Conservation (phyloP, 2,329 filamentous ascomycete species). For the Pseudocercospora ulei region DNA sequence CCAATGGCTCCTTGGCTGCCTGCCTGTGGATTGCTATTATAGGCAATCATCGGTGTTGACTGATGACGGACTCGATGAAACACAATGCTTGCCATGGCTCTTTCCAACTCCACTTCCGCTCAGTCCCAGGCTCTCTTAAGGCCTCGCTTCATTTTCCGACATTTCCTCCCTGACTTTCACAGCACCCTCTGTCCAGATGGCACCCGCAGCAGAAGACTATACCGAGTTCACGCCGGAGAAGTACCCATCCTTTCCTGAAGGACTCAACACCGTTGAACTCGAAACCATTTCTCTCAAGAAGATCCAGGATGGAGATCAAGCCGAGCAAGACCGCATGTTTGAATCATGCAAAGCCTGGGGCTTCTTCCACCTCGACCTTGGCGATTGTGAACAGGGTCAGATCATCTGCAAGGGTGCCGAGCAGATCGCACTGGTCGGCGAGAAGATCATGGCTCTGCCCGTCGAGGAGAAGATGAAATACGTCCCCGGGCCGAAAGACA, state of each 20-base stretch:
- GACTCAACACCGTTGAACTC: constrained; percentile 25
- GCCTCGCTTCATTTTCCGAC: too few relatives aligned
- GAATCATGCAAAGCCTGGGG: constrained; percentile 42
- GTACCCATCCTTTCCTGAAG: constrained; percentile 38
- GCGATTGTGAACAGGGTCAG: constrained; percentile 26
- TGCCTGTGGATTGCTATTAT: too few relatives aligned
- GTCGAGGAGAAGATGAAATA: constrained; percentile 44
- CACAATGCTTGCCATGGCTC: too few relatives aligned
- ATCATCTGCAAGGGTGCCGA: constrained; percentile 27
- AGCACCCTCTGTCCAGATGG: too few relatives aligned
- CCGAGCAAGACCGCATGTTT: constrained; percentile 36
- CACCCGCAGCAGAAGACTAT: constrained; percentile 25
- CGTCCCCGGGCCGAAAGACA: constrained; percentile 39
- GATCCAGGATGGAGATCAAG: constrained; percentile 32
- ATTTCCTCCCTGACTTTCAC: too few relatives aligned
- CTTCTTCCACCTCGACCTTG: constrained; percentile 50
- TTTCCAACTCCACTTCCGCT: too few relatives aligned
- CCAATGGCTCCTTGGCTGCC: too few relatives aligned
- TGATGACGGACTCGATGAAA: too few relatives aligned
- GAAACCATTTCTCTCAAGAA: constrained; percentile 37
- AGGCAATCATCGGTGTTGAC: too few relatives aligned
- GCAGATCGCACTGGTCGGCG: constrained; percentile 34
- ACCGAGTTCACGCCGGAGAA: constrained; percentile 30
- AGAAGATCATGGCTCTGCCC: constrained; percentile 42
- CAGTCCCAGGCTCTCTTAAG: too few relatives aligned